These are phyloP conservation scores for Globisporangium orthogonon DNA, from an alignment of 352 stramenopile species.

Conservation along the genomic window DNA sequence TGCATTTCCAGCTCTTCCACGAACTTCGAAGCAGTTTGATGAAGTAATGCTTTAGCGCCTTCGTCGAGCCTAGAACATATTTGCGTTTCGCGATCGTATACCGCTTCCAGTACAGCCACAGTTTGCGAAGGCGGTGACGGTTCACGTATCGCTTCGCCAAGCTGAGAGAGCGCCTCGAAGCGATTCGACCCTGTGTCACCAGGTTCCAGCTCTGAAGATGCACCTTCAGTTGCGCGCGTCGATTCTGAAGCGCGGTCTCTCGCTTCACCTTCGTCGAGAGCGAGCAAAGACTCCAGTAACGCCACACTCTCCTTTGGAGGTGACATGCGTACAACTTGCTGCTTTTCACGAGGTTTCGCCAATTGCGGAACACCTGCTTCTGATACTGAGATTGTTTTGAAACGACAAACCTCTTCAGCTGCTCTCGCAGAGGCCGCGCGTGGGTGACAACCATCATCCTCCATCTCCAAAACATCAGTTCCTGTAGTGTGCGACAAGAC, in stretches of 20 bases:
- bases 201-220: constrained; percentile 40
- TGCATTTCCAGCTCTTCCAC: constrained; percentile 44
- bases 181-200: constrained; percentile 25
- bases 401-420: constrained; percentile 8
- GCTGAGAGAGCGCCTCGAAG: constrained; percentile 33
- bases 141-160: constrained; percentile 59
- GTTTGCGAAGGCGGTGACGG: constrained; percentile 47
- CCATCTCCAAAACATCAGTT: constrained; percentile 40
- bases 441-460: constrained; percentile 36
- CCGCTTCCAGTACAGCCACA: constrained; percentile 78
- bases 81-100: constrained; percentile 62
- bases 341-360: constrained; percentile 22
- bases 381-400: constrained; percentile 3
- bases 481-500: constrained; percentile 10
- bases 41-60: constrained; percentile 76
- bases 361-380: constrained; percentile 18
- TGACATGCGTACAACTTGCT: constrained; percentile 13
- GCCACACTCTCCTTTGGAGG: constrained; percentile 28
- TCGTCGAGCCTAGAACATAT: constrained; percentile 61
- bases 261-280: constrained; percentile 15
- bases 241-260: constrained; percentile 14
- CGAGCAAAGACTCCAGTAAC: constrained; percentile 22
- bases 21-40: constrained; percentile 48
- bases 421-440: constrained; percentile 22
- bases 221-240: constrained; percentile 16